Base-by-base conservation (phyloP, 2,329 filamentous ascomycete genomes). In the Cytospora leucostoma region DNA sequence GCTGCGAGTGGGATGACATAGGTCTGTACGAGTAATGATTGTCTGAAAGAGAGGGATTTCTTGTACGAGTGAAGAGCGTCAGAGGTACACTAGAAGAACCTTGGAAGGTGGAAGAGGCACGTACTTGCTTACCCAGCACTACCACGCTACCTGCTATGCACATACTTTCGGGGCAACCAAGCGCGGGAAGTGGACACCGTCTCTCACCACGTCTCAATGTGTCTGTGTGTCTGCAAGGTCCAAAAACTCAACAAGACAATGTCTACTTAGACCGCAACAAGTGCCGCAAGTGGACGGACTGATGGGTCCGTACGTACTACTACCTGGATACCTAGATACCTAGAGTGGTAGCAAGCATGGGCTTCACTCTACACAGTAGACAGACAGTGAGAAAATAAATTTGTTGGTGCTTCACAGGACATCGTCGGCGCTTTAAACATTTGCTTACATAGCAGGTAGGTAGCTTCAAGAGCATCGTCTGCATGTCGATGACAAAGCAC, bases 161-260 rank as follows among this genome's bases (percentile, higher is more conserved):
- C 17, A 44, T 52, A 52, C 44, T 51, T 61, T 50, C 59, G 63
- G 63, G 61, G 44, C 59, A 62, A 53, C 65, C 63, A 67, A 67
- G 63, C 63, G 65, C 65, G 65, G 65, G 65, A 38, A 63, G 64
- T 65, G 65, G 63, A 59, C 55, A 61, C 63, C 54, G 40, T 44
- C 53, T 21, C 34, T 59, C 56, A 54, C 40, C 21, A 47, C 21
- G 44, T 19, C 44, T n/a, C 44, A 47, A 19, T 19, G 21, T 52
- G 51, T 60, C 50, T 38, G 44, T n/a, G n/a, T n/a, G n/a, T n/a
- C n/a, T n/a, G 61, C 54, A 56, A 58, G 59, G 40, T 61, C 59
- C 57, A 27, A 27, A 27, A 27, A 27, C 27, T 27, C 27, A 21
- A 62, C 51, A 35, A 59, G 53, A 62, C 53, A 51, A 59, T 49